These are phyloP conservation scores for Luffa aegyptiaca DNA, from an alignment of 306 rosid species.

Conservation along the genomic window DNA sequence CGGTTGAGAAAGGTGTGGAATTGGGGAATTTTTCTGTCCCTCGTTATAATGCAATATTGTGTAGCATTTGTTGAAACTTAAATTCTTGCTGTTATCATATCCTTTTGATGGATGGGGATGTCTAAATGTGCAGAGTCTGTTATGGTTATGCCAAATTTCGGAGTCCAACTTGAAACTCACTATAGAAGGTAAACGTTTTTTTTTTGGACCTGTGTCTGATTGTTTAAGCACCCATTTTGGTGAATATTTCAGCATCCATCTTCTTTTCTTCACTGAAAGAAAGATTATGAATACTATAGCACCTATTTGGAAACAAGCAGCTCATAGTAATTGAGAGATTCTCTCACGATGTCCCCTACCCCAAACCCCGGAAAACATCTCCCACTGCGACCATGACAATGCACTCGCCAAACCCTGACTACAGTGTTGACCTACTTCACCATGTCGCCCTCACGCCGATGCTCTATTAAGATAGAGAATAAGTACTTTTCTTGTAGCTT, in stretches of 20 bases:
- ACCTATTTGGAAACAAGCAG: background rate
- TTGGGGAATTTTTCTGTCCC: constrained; percentile 9
- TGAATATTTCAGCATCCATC: background rate
- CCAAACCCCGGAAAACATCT: no score
- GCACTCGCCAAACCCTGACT: no score
- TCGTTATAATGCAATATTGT: background rate
- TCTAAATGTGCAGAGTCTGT: constrained; percentile 55
- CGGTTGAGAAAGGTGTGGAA: constrained; percentile 59
- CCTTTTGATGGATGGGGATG: background rate
- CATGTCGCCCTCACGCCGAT: no score
- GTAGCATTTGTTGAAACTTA: background rate
- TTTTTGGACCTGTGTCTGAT: background rate
- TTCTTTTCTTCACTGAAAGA: background rate
- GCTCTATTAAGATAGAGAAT: no score
- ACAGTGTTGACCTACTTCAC: no score
- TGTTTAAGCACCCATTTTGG: background rate
- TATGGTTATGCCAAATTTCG: constrained; percentile 80
- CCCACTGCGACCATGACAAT: no score
- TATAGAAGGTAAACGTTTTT: constrained; percentile 8
- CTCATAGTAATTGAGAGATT: no score
- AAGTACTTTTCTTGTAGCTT: no score
- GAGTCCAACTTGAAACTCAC: constrained; percentile 87
- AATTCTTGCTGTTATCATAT: background rate
- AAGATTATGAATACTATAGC: background rate
- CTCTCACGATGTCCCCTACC: no score